Conservation (phyloP, 257 asterid species). For the Fraxinus anomala region DNA sequence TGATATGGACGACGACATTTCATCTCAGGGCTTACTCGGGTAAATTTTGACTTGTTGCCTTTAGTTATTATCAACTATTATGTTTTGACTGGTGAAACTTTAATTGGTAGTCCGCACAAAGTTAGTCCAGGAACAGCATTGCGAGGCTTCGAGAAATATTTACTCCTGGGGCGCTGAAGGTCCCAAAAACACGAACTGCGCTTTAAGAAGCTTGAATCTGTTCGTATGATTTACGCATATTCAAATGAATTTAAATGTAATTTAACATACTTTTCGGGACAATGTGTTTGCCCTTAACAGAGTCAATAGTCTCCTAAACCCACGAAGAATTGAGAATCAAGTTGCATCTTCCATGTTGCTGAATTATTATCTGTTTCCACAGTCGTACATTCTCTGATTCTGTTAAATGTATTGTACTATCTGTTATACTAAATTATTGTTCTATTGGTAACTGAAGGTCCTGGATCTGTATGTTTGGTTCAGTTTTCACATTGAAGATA, state of each 20-base stretch:
- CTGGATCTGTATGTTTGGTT: conserved; percentile 90
- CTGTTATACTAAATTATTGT: neutral
- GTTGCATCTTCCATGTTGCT: neutral
- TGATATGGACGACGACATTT: conserved; percentile 77
- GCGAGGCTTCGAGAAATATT: conserved; percentile 86
- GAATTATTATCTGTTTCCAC: neutral
- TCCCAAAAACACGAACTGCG: conserved; percentile 70
- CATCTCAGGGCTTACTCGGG: conserved; percentile 89
- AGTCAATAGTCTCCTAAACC: neutral
- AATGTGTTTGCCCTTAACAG: neutral
- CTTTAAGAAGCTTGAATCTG: conserved; percentile 91
- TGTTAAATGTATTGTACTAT: neutral
- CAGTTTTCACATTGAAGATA: conserved; percentile 78
- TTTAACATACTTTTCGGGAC: neutral
- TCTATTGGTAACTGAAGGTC: conserved; percentile 50
- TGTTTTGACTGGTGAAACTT: conserved; percentile 14
- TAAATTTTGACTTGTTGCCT: conserved; percentile 32
- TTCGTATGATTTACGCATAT: conserved; percentile 24
- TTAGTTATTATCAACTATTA: conserved; percentile 14
- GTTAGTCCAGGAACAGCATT: conserved; percentile 58
- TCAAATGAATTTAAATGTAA: neutral
- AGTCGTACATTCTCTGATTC: neutral
- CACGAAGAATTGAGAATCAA: neutral
- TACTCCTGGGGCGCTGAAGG: conserved; percentile 74
- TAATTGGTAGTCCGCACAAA: conserved; percentile 68